Conservation (phyloP, 2,329 filamentous ascomycete species). For the Beauveria medogensis region DNA sequence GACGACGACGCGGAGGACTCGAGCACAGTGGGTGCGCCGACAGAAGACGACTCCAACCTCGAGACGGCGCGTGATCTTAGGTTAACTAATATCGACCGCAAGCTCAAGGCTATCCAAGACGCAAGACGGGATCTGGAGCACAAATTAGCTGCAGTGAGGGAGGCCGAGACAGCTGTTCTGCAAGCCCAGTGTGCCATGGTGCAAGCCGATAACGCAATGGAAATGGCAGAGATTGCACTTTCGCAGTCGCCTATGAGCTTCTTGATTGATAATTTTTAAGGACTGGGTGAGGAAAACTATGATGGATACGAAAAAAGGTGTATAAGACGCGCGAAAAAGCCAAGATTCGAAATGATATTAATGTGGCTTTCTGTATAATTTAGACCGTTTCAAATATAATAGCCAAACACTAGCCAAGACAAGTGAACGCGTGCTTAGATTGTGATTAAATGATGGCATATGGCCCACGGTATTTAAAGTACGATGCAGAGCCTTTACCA, state of each 20-base stretch:
- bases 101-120: neutral
- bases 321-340: neutral
- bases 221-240: neutral
- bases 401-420: neutral
- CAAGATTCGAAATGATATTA: neutral
- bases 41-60: neutral
- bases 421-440: neutral
- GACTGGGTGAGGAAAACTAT: neutral
- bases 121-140: neutral
- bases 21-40: neutral
- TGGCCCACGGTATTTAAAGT: conserved; percentile 2
- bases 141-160: neutral
- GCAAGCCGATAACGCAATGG: neutral
- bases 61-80: neutral
- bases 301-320: neutral
- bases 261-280: too few relatives aligned
- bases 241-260: neutral
- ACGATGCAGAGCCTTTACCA: neutral
- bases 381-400: neutral
- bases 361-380: neutral
- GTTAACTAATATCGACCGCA: neutral
- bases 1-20: neutral
- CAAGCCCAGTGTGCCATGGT: neutral
- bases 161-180: neutral
- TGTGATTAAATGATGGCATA: neutral